Evolutionary conservation across 805 yeast genomes (phyloP).

Genomic region (Myxozyma vanderwaltii): DNA sequence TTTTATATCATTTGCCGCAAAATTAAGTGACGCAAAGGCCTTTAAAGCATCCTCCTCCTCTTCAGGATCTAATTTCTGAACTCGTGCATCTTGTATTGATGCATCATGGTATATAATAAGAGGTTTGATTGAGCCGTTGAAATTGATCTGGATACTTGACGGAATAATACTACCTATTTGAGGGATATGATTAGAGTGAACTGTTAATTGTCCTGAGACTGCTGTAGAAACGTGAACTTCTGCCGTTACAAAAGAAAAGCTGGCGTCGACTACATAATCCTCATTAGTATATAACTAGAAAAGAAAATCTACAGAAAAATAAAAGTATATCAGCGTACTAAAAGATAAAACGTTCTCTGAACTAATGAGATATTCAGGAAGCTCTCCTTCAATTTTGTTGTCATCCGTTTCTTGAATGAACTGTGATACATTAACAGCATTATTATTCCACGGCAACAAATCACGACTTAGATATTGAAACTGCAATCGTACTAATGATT

Average conservation of each 20-base stretch:
- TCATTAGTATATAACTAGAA: background rate
- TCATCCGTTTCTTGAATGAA: constrained; percentile 4
- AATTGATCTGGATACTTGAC: constrained; percentile 12
- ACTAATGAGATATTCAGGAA: constrained; percentile 3
- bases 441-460: constrained; percentile 16
- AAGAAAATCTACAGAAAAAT: background rate
- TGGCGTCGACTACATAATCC: constrained; percentile 12
- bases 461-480: constrained; percentile 27
- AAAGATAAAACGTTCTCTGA: constrained; percentile 18
- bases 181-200: constrained; percentile 18
- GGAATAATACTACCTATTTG: constrained; percentile 11
- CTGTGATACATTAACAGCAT: constrained; percentile 3
- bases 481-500: constrained; percentile 17
- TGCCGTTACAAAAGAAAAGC: constrained; percentile 19
- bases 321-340: constrained; percentile 3
- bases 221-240: constrained; percentile 19
- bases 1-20: constrained; percentile 29
- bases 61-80: background rate
- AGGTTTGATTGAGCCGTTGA: constrained; percentile 21
- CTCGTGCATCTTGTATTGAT: background rate
- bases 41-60: constrained; percentile 12
- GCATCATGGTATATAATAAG: constrained; percentile 16
- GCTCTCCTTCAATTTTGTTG: background rate
- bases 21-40: constrained; percentile 33
- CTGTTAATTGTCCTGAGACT: constrained; percentile 17